A percentile compares a stretch with the other conserved stretches of the same genome.
These are phyloP conservation scores for Annona squamosa DNA, from an alignment of 164 flowering plant genomes.

Conservation along the genomic window DNA sequence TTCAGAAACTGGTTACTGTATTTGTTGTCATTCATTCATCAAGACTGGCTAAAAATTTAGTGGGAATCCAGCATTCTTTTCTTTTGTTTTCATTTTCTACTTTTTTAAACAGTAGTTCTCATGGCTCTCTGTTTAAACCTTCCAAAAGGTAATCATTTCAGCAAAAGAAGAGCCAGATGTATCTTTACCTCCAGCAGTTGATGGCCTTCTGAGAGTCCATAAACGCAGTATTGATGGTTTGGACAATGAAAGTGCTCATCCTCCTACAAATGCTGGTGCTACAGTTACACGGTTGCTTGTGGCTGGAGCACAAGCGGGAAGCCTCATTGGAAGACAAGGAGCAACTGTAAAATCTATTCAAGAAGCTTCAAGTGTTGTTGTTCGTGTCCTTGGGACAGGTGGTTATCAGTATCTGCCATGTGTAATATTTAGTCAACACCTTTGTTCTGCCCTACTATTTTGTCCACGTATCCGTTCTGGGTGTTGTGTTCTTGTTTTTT, in stretches of 20 bases:
- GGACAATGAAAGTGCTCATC: slow-evolving; percentile 56
- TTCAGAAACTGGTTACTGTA: neutral
- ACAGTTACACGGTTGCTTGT: slow-evolving; percentile 66
- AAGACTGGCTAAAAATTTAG: neutral
- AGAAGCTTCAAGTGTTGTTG: slow-evolving; percentile 67
- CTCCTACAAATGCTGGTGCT: slow-evolving; percentile 39
- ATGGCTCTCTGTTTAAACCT: slow-evolving; percentile 1
- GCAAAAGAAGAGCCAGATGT: slow-evolving; percentile 91
- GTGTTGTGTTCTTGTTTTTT: too few relatives aligned
- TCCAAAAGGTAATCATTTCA: slow-evolving; percentile 82
- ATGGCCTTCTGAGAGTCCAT: slow-evolving; percentile 85
- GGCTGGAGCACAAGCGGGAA: slow-evolving; percentile 88
- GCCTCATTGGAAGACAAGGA: slow-evolving; percentile 92
- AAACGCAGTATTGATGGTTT: slow-evolving; percentile 72
- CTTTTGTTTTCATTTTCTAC: neutral
- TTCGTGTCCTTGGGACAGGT: slow-evolving; percentile 92
- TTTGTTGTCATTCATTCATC: neutral
- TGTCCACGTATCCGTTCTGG: too few relatives aligned
- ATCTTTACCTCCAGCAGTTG: slow-evolving; percentile 79
- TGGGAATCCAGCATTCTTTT: neutral
- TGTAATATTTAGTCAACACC: too few relatives aligned
- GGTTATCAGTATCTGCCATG: neutral
- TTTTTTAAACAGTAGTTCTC: neutral
- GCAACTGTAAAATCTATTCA: slow-evolving; percentile 87
- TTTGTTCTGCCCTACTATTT: too few relatives aligned